Percentiles rank a stretch among this genome's conserved stretches.
These are phyloP conservation scores for Copromyces sp. DNA, from an alignment of 495 filamentous ascomycete species.

Conservation along the genomic window DNA sequence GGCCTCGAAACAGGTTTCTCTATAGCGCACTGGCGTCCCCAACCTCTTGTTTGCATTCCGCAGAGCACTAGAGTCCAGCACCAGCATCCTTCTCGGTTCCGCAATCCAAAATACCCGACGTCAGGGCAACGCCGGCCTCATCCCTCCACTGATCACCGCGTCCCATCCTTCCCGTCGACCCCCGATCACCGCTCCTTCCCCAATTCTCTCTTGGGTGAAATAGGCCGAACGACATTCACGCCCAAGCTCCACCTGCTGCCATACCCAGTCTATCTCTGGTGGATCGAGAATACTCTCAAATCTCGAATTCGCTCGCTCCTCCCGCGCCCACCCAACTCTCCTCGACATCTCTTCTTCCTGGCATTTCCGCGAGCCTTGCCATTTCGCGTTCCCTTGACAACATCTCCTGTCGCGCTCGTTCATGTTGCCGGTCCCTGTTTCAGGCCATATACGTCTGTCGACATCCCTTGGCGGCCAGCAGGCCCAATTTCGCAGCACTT, in stretches of 20 bases:
- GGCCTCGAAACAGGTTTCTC: neutral
- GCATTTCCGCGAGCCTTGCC: neutral
- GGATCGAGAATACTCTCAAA: neutral
- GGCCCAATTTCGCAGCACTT: neutral
- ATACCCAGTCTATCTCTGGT: neutral
- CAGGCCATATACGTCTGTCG: neutral
- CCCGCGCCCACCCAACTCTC: neutral
- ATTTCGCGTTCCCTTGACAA: neutral
- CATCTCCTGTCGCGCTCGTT: neutral
- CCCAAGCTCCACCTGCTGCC: neutral
- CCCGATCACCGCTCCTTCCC: neutral
- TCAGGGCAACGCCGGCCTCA: neutral
- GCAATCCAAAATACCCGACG: neutral
- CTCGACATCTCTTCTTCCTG: neutral
- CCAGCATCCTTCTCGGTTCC: neutral
- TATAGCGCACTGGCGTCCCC: neutral
- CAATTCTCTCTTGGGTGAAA: neutral
- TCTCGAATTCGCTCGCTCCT: neutral
- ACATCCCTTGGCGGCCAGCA: neutral
- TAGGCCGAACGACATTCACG: neutral
- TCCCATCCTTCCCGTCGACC: neutral
- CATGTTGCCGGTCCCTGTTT: neutral
- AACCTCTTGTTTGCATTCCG: neutral
- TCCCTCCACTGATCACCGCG: neutral
- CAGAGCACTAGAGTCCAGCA: neutral